Base-by-base conservation (phyloP, 2,329 filamentous ascomycete genomes). In the Karstenula rhodostoma region DNA sequence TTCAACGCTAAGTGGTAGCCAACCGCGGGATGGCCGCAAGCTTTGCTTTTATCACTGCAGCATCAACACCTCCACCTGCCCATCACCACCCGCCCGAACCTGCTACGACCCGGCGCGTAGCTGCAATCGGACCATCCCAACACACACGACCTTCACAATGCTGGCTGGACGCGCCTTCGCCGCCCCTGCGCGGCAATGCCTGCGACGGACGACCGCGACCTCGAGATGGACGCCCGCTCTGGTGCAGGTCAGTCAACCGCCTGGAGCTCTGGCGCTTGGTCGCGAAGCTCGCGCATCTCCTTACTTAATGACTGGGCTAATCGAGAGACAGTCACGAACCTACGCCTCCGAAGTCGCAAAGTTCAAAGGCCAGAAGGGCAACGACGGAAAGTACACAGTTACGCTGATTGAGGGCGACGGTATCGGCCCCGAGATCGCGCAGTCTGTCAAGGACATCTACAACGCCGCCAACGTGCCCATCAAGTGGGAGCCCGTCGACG, bases 401-500 rank as follows among this genome's bases (percentile, higher is more conserved):
- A 94, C 92, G 73, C 86, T 99, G 82, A 99, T 99, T 70, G 96
- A 99, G 87, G 95, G 96, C 83, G 96, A 99, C 78, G 95, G 95
- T 79, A 99, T 99, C 79, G 95, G 95, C 64, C 95, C 95, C 67
- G 94, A 99, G 84, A 99, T 99, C 78, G 89, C 95, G 68, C 90
- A 97, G 82, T 96, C 95, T 53, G 94, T 99, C 77, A 99, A 98
- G 89, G 92, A 97, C 81, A 99, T 99, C 83, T 99, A 97, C 84
- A 86, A 89, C 75, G 95, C 95, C 73, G 95, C 95, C 74, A 92
- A 96, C 81, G 94, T 96, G 62, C 95, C 95, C 65, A 90, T 99
- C 81, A 89, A 94, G 79, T 99, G 95, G 95, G 96, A 99, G 82
- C 90, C 94, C 65, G 90, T 97, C 77, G 95, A 98, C 80, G 95